These are phyloP conservation scores for Parmelia sp. DNA, from an alignment of 495 filamentous ascomycete genomes.

Conservation along the genomic window DNA sequence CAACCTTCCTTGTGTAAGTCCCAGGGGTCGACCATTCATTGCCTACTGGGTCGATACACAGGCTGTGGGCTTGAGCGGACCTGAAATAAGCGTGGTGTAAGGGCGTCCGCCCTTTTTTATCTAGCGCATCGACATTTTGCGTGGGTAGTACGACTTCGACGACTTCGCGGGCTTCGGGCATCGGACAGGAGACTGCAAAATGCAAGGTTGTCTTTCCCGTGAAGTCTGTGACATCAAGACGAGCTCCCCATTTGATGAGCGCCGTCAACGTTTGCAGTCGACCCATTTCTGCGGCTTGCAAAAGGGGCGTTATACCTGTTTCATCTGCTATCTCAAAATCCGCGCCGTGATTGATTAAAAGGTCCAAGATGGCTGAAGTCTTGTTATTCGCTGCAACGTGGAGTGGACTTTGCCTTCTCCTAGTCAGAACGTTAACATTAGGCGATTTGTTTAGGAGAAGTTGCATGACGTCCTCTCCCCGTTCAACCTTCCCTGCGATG, in stretches of 20 bases:
- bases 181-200: not conserved
- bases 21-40: too few species aligned
- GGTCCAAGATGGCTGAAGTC: not conserved
- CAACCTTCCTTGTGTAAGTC: too few species aligned
- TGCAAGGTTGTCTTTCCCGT: slow-evolving; percentile 5
- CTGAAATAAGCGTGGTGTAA: slow-evolving; percentile 15
- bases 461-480: not conserved
- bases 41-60: not conserved
- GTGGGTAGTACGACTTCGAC: not conserved
- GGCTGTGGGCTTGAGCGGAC: not conserved
- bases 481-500: not conserved
- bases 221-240: not conserved
- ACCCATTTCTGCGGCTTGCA: not conserved
- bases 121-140: slow-evolving; percentile 8
- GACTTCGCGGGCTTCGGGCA: not conserved
- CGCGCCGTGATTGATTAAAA: not conserved
- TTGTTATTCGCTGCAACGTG: not conserved
- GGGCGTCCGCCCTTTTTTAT: slow-evolving; percentile 8
- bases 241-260: slow-evolving; percentile 11
- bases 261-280: not conserved
- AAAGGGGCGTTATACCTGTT: slow-evolving; percentile 1
- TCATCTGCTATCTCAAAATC: not conserved
- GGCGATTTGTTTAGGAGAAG: not conserved
- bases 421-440: not conserved
- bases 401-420: not conserved